These are phyloP conservation scores for Talaromyces marneffei DNA, from an alignment of 2,329 filamentous ascomycete genomes.

Conservation along the genomic window DNA sequence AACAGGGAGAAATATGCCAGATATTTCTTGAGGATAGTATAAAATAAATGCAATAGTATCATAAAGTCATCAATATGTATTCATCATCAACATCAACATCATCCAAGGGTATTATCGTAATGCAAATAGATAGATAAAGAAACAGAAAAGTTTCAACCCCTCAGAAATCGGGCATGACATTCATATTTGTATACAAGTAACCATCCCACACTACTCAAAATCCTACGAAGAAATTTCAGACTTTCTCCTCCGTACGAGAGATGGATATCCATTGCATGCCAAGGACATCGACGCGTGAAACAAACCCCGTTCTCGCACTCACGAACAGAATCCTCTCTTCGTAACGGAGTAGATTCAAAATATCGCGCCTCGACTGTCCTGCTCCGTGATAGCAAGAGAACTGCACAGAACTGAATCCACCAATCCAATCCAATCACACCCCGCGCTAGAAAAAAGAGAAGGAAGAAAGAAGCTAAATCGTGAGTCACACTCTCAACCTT, in stretches of 20 bases:
- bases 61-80: background rate
- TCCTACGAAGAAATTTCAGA: too few relatives aligned
- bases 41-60: background rate
- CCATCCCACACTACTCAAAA: background rate
- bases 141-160: background rate
- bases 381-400: too few relatives aligned
- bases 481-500: background rate
- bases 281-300: conserved; percentile 2
- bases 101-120: background rate
- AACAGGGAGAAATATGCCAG: conserved; percentile 5
- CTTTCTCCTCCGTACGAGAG: too few relatives aligned
- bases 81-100: background rate
- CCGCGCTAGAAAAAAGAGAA: too few relatives aligned
- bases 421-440: background rate
- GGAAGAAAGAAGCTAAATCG: too few relatives aligned
- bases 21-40: background rate
- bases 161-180: background rate
- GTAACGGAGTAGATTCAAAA: background rate
- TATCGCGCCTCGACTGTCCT: background rate
- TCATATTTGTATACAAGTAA: conserved; percentile 2
- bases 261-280: background rate
- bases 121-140: background rate
- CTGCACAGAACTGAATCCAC: background rate
- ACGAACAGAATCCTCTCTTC: background rate
- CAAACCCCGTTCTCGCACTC: background rate